A percentile compares a stretch with the other conserved stretches of the same genome.
Conservation (phyloP, 2,329 filamentous ascomycete species). For the Claviceps maximensis region DNA sequence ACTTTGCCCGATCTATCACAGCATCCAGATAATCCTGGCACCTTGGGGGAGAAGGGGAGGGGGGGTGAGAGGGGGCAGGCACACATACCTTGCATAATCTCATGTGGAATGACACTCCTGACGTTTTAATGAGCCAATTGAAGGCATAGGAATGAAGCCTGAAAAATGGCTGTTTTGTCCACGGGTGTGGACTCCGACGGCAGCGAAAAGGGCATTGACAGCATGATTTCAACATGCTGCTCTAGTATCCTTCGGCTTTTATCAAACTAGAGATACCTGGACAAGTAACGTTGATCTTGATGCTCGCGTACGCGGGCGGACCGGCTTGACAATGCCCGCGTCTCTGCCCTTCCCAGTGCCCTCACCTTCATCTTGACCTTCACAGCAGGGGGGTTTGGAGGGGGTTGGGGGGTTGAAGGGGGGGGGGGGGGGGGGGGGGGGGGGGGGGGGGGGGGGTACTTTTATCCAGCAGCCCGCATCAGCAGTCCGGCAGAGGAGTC, state of each 20-base stretch:
- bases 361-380: no score
- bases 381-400: no score
- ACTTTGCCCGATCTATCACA: background rate
- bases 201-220: background rate
- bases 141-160: background rate
- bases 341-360: background rate
- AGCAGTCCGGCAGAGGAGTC: no score
- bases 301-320: background rate
- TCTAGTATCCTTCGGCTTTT: background rate
- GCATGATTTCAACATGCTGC: background rate
- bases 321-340: background rate
- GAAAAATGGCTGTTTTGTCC: background rate
- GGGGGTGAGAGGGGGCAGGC: background rate
- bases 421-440: no score
- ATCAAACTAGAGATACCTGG: background rate
- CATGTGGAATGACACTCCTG: background rate
- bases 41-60: no score
- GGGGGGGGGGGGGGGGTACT: no score
- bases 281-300: background rate
- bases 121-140: background rate
- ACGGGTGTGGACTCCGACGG: background rate
- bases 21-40: background rate
- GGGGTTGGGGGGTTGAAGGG: no score
- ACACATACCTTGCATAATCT: background rate
- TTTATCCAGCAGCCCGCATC: no score